Conservation (phyloP, 495 filamentous ascomycete genomes). For the Lasiosphaeria hispida region DNA sequence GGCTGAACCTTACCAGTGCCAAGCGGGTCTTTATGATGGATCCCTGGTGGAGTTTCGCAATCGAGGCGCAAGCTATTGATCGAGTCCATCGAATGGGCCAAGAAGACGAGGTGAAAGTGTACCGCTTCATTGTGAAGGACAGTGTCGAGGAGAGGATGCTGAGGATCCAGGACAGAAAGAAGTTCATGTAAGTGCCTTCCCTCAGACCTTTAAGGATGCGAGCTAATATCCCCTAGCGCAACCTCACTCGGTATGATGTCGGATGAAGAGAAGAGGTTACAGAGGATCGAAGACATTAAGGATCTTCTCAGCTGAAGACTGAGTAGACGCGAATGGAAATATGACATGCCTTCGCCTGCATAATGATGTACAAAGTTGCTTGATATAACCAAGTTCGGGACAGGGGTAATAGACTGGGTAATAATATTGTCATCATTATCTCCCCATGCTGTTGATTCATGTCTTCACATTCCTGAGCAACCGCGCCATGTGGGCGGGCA, state of each 20-base stretch:
- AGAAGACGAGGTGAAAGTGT: constrained; percentile 76
- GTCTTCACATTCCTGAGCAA: too few relatives aligned
- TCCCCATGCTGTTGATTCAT: too few relatives aligned
- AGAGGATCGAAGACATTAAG: constrained; percentile 90
- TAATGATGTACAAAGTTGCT: not conserved
- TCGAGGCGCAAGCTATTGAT: constrained; percentile 97
- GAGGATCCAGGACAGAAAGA: constrained; percentile 91
- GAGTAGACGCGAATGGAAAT: not conserved
- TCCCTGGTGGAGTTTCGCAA: constrained; percentile 97
- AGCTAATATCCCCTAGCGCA: constrained; percentile 54
- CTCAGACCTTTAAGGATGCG: not conserved
- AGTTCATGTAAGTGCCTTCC: constrained; percentile 69
- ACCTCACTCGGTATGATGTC: constrained; percentile 89
- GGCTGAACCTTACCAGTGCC: constrained; percentile 86
- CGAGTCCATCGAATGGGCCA: constrained; percentile 99
- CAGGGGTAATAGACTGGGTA: too few relatives aligned
- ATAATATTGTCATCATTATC: too few relatives aligned
- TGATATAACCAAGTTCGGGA: not conserved
- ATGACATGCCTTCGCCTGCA: not conserved
- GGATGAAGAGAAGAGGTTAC: constrained; percentile 87
- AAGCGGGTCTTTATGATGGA: constrained; percentile 97
- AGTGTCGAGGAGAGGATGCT: constrained; percentile 96
- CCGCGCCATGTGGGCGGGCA: too few relatives aligned
- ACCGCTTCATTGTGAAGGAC: constrained; percentile 80
- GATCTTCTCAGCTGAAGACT: constrained; percentile 71